A percentile compares a stretch with the other conserved stretches of the same genome.
These are phyloP conservation scores for Platanthera guangdongensis DNA, from an alignment of 106 monocot genomes.

Conservation along the genomic window DNA sequence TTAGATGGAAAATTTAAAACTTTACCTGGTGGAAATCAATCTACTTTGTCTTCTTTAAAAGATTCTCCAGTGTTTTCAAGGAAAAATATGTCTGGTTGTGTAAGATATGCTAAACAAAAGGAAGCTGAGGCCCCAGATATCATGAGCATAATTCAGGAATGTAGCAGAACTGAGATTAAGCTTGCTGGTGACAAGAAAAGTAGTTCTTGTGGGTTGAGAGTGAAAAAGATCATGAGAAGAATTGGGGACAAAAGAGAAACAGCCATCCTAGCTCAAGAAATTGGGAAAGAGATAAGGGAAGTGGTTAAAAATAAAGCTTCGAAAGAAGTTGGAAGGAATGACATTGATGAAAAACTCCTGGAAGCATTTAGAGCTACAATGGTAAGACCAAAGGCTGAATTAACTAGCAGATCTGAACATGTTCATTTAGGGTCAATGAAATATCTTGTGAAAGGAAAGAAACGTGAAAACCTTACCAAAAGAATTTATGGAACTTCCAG, in stretches of 20 bases:
- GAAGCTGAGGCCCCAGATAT: slow-evolving; percentile 38
- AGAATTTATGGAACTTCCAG: slow-evolving; percentile 73
- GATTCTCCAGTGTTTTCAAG: slow-evolving; percentile 5
- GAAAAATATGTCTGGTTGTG: slow-evolving; percentile 1
- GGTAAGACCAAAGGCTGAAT: slow-evolving; percentile 30
- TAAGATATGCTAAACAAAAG: slow-evolving; percentile 8
- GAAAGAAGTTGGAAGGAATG: slow-evolving; percentile 22
- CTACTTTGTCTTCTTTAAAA: slow-evolving; percentile 8
- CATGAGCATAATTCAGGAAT: slow-evolving; percentile 68
- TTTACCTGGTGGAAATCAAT: slow-evolving; percentile 7
- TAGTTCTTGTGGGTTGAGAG: slow-evolving; percentile 40
- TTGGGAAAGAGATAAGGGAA: slow-evolving; percentile 73
- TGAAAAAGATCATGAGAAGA: slow-evolving; percentile 84
- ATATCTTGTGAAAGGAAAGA: slow-evolving; percentile 54
- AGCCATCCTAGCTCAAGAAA: slow-evolving; percentile 54
- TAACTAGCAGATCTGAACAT: slow-evolving; percentile 14
- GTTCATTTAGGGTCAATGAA: slow-evolving; percentile 34
- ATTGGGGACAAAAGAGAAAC: slow-evolving; percentile 38
- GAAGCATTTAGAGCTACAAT: slow-evolving; percentile 70
- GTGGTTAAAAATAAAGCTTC: slow-evolving; percentile 27
- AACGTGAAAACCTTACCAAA: slow-evolving; percentile 79
- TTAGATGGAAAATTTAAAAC: slow-evolving; percentile 18
- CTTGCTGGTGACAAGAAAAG: slow-evolving; percentile 19
- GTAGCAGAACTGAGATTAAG: slow-evolving; percentile 1
- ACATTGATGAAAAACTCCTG: slow-evolving; percentile 68